phyloP scores from a whole-genome alignment of 192 early-diverging fungal genomes.

The Diversispora eburnea region DNA sequence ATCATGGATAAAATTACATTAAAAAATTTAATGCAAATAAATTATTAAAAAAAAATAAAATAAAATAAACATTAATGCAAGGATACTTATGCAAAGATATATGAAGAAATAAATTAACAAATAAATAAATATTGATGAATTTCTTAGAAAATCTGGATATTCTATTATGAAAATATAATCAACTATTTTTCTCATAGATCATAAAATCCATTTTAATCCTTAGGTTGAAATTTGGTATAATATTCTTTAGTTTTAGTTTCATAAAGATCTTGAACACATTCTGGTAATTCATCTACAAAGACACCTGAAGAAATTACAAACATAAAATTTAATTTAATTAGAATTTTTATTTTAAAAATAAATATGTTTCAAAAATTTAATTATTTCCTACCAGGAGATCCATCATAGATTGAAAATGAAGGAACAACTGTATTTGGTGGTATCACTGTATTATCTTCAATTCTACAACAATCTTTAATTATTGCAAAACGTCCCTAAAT shows the following conservation, averaged over 20 bases:
- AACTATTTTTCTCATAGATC: no score
- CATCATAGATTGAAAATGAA: slow-evolving; percentile 85
- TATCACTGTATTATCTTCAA: slow-evolving; percentile 88
- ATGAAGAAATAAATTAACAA: no score
- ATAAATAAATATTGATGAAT: no score
- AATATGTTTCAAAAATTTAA: background rate
- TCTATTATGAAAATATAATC: no score
- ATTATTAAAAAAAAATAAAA: no score
- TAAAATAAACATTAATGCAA: no score
- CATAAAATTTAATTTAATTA: slow-evolving; percentile 4
- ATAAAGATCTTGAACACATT: slow-evolving; percentile 78
- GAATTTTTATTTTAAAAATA: background rate
- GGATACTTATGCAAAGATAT: no score
- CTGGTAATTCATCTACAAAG: slow-evolving; percentile 81
- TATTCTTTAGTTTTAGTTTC: slow-evolving; percentile 73
- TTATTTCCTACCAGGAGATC: slow-evolving; percentile 63
- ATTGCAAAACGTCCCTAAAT: slow-evolving; percentile 85
- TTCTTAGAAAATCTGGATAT: no score
- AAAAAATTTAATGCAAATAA: no score
- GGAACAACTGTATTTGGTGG: slow-evolving; percentile 89
- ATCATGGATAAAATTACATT: no score
- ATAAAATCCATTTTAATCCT: background rate
- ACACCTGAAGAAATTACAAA: slow-evolving; percentile 33
- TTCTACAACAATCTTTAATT: slow-evolving; percentile 90
- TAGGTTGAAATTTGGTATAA: slow-evolving; percentile 70